Conservation (phyloP, 768 basidiomycete species). For the Mycena galopus region DNA sequence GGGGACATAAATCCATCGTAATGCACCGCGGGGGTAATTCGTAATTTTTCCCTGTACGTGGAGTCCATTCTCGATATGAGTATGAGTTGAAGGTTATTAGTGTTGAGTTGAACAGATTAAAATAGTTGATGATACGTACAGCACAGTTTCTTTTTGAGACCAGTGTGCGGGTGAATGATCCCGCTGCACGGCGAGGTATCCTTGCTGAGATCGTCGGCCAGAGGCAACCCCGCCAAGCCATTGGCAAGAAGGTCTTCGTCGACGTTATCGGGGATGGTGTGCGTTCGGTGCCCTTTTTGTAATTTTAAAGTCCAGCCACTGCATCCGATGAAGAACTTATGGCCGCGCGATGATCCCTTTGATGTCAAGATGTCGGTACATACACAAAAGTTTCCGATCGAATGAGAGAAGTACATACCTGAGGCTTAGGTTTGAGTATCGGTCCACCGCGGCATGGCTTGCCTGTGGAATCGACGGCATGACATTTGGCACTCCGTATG, state of each 20-base stretch:
- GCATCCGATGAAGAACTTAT: constrained; percentile 9
- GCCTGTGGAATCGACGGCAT: constrained; percentile 1
- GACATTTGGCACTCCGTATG: constrained; percentile 5
- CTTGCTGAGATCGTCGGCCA: constrained; percentile 6
- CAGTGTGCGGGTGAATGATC: constrained; percentile 21
- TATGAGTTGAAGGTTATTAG: too few species aligned
- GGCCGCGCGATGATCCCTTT: constrained; percentile 3
- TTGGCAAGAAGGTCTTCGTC: constrained; percentile 12
- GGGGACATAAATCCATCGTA: too few species aligned
- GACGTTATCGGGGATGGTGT: constrained; percentile 7
- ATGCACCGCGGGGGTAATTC: too few species aligned
- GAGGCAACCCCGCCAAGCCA: neutral
- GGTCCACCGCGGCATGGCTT: constrained; percentile 9
- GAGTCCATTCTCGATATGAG: too few species aligned
- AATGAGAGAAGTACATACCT: neutral
- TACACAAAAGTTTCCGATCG: neutral
- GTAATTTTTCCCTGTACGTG: too few species aligned
- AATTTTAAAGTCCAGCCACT: constrained; percentile 4
- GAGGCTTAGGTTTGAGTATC: neutral
- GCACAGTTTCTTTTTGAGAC: constrained; percentile 4
- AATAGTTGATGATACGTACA: too few species aligned
- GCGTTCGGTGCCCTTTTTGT: neutral
- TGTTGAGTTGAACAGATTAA: too few species aligned
- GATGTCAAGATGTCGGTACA: neutral
- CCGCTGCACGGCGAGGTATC: constrained; percentile 19